Evolutionary conservation across 208 protist species (phyloP).

Genomic region (Porcisia hertigi): DNA sequence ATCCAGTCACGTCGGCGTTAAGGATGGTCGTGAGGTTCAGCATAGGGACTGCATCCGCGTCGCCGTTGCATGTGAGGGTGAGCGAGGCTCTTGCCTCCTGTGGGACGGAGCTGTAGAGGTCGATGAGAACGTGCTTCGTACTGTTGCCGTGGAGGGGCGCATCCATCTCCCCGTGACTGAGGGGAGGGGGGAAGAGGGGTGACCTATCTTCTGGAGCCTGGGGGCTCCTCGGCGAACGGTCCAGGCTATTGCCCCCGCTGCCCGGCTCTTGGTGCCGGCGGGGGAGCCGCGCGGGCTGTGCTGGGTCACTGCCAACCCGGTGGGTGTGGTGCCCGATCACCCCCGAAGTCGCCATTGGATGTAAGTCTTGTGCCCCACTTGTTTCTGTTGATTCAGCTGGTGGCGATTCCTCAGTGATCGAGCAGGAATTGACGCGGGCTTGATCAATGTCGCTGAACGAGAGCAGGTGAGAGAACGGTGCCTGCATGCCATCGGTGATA

Average conservation of each 20-base stretch:
- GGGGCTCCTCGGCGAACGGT: too few relatives aligned
- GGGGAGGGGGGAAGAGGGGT: background rate
- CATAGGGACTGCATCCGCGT: background rate
- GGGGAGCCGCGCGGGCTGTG: background rate
- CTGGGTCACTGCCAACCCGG: background rate
- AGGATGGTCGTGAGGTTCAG: background rate
- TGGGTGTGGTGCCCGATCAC: background rate
- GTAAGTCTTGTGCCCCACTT: background rate
- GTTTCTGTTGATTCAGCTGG: background rate
- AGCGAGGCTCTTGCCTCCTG: background rate
- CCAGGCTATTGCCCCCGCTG: background rate
- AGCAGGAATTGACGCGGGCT: conserved; percentile 5
- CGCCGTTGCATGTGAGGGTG: conserved; percentile 10
- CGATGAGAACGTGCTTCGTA: conserved; percentile 1
- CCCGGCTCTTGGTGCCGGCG: background rate
- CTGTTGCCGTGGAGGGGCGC: background rate
- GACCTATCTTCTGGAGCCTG: background rate
- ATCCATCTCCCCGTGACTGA: background rate
- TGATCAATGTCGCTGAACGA: background rate
- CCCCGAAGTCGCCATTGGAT: background rate
- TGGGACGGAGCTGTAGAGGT: conserved; percentile 6
- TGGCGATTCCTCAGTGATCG: too few relatives aligned
- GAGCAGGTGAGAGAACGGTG: conserved; percentile 5
- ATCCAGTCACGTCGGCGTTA: background rate
- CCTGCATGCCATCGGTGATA: conserved; percentile 17